Evolutionary conservation across 768 basidiomycete genomes (phyloP).

Genomic region (Asterophora lycoperdoides): DNA sequence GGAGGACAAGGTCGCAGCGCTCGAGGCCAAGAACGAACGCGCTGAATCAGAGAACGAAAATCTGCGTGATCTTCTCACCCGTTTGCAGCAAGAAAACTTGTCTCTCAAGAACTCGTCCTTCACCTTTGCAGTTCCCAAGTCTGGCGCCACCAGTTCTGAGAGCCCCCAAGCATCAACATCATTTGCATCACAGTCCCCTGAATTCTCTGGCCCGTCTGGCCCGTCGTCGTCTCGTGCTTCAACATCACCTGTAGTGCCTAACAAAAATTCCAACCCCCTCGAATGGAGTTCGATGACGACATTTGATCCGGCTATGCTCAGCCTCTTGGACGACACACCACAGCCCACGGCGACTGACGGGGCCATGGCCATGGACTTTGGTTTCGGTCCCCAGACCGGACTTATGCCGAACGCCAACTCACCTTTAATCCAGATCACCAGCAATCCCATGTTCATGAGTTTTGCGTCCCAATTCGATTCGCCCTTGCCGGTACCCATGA

Average conservation of each 20-base stretch:
- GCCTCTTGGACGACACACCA: slow-evolving; percentile 54
- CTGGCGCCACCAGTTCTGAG: slow-evolving; percentile 15
- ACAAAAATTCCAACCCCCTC: slow-evolving; percentile 40
- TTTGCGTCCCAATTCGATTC: slow-evolving; percentile 58
- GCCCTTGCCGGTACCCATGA: slow-evolving; percentile 27
- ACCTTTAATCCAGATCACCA: slow-evolving; percentile 76
- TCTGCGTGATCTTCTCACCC: slow-evolving; percentile 75
- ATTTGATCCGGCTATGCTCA: slow-evolving; percentile 68
- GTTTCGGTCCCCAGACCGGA: slow-evolving; percentile 49
- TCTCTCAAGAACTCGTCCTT: slow-evolving; percentile 77
- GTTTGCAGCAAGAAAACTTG: slow-evolving; percentile 85
- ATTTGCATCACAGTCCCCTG: slow-evolving; percentile 25
- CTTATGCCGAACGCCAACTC: slow-evolving; percentile 39
- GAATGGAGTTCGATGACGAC: slow-evolving; percentile 67
- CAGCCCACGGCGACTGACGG: slow-evolving; percentile 52
- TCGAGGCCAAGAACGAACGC: slow-evolving; percentile 77
- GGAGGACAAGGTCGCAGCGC: slow-evolving; percentile 84
- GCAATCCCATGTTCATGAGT: slow-evolving; percentile 84
- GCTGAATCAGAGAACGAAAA: slow-evolving; percentile 82
- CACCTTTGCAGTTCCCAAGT: slow-evolving; percentile 72
- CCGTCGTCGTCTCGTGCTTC: slow-evolving; percentile 15
- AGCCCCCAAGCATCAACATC: slow-evolving; percentile 18
- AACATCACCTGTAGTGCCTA: slow-evolving; percentile 23
- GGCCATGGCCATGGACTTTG: slow-evolving; percentile 58
- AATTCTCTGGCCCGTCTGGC: slow-evolving; percentile 23